phyloP scores from a whole-genome alignment of 768 basidiomycete genomes.

The Chalciporus pseudorubinellus region DNA sequence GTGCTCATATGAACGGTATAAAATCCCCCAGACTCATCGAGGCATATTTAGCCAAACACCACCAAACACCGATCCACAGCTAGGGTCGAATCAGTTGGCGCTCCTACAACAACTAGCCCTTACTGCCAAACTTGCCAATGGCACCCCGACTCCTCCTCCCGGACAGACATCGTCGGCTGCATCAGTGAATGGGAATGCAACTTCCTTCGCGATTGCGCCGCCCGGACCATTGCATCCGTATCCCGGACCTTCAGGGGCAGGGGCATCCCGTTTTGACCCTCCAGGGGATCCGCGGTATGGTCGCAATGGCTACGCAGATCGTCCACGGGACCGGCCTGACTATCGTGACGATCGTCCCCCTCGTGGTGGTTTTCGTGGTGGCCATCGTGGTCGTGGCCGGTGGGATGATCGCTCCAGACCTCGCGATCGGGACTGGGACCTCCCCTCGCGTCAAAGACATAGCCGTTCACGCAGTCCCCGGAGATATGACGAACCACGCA shows the following conservation, averaged over 20 bases:
- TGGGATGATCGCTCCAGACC: constrained; percentile 54
- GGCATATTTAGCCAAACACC: constrained; percentile 54
- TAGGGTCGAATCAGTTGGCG: constrained; percentile 60
- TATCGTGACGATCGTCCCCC: constrained; percentile 50
- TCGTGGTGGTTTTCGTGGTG: constrained; percentile 55
- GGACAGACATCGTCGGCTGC: constrained; percentile 27
- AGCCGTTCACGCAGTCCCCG: constrained; percentile 78
- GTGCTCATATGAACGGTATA: constrained; percentile 19
- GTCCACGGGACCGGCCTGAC: constrained; percentile 45
- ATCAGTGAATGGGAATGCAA: constrained; percentile 17
- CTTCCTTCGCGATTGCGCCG: neutral
- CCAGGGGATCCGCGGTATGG: constrained; percentile 41
- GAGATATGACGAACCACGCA: constrained; percentile 51
- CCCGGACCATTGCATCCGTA: constrained; percentile 24
- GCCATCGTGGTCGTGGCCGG: constrained; percentile 59
- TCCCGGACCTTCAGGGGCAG: neutral
- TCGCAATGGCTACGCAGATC: constrained; percentile 34
- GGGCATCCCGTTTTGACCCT: constrained; percentile 28
- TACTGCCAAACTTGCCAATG: constrained; percentile 46
- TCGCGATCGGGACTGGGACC: constrained; percentile 42
- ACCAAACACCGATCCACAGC: constrained; percentile 48
- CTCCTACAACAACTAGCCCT: constrained; percentile 76
- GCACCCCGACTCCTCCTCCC: constrained; percentile 23
- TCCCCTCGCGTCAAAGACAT: constrained; percentile 44
- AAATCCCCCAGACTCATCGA: constrained; percentile 1